Base-by-base conservation (phyloP, 768 basidiomycete genomes). In the Tulasnella sp. region DNA sequence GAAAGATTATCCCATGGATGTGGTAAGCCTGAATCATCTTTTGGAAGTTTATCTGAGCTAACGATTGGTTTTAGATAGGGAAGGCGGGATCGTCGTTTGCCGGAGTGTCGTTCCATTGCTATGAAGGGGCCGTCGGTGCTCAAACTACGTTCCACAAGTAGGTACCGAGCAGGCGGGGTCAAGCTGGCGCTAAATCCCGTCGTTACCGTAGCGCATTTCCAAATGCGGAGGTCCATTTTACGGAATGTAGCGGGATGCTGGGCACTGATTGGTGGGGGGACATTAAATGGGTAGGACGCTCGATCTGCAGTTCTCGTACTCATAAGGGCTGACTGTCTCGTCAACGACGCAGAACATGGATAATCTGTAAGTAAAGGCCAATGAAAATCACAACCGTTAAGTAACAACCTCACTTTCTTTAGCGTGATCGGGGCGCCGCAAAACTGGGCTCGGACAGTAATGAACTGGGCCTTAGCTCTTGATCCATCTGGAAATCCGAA, bases 91-190 rank as follows among this genome's bases (percentile, higher is more conserved):
- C 69, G 40, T 73, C 80, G 7, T 78, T 80, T 73, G 85, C 87
- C 23, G 92, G 92, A 3, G 91, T 90, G 13, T 84, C 90, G 0
- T 93, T 92, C 82, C 92, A 93, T 82, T 93, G 93, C 81, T 93
- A 94, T 78, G 85, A 83, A 16, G 92, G 91, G 1, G 83, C 82
- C 35, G 88, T 89, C 48, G 83, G 81, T 0, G 82, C 89, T 4
- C 91, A 92, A 82, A 86, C 88, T 55, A 81, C 82, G 0, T 93
- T 92, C 84, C 87, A 89, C 40, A 77, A 77, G 75, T 76, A 40
- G 20, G 55, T 37, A 32, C 2, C 29, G 20, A 67, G 69, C 18
- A 40, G 2, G 35, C 10, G 5, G n/a, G 6, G 51, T 39, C n/a
- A n/a, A 70, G 23, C 9, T 32, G 40, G 7, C 29, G 70, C 32